Conservation (phyloP, 257 asterid species). For the Perilla frutescens region DNA sequence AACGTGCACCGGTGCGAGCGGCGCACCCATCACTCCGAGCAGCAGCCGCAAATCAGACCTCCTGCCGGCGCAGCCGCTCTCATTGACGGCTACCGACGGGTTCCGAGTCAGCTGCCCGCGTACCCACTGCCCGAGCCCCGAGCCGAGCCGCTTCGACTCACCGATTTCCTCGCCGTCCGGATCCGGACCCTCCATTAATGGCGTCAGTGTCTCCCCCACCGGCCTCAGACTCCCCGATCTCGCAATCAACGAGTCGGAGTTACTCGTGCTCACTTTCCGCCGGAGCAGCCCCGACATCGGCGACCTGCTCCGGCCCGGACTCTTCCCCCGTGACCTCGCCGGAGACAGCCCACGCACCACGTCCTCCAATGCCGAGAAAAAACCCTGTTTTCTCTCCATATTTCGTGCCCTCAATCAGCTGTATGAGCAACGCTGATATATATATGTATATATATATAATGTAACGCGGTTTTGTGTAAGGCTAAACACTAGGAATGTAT, state of each 20-base stretch:
- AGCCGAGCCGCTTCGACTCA: slow-evolving; percentile 62
- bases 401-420: neutral
- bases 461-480: slow-evolving; percentile 20
- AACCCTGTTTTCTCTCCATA: slow-evolving; percentile 92
- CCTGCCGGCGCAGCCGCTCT: slow-evolving; percentile 47
- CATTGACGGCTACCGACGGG: slow-evolving; percentile 60
- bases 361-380: slow-evolving; percentile 87
- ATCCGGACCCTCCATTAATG: slow-evolving; percentile 85
- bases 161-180: slow-evolving; percentile 68
- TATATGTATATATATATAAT: neutral
- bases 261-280: slow-evolving; percentile 46
- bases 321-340: slow-evolving; percentile 73
- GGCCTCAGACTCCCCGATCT: slow-evolving; percentile 85
- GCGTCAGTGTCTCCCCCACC: slow-evolving; percentile 67
- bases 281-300: slow-evolving; percentile 72
- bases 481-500: slow-evolving; percentile 7
- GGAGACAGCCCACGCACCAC: slow-evolving; percentile 92
- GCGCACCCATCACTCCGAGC: slow-evolving; percentile 98
- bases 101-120: slow-evolving; percentile 67
- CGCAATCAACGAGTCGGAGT: slow-evolving; percentile 48
- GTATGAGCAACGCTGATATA: neutral
- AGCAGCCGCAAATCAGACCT: slow-evolving; percentile 88
- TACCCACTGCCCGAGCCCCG: slow-evolving; percentile 76
- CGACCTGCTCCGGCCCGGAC: slow-evolving; percentile 75
- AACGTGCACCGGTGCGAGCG: slow-evolving; percentile 92